Conservation (phyloP, 495 filamentous ascomycete genomes). For the Evernia prunastri region DNA sequence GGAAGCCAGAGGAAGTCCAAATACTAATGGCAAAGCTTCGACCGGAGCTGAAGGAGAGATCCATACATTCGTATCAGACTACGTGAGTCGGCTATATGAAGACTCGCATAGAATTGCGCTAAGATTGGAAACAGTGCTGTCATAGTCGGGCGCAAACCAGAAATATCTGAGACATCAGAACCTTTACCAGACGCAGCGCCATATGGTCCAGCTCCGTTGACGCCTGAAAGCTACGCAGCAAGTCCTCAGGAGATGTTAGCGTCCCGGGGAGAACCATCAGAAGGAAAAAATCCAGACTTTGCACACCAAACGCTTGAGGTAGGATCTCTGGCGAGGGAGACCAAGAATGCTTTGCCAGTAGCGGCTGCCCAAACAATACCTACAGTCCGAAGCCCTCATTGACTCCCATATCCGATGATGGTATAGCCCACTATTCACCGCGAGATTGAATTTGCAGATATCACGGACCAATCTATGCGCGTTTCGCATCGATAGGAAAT, state of each 20-base stretch:
- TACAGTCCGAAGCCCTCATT: not conserved
- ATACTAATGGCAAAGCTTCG: constrained; percentile 29
- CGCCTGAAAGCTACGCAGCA: constrained; percentile 1
- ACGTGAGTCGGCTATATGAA: constrained; percentile 16
- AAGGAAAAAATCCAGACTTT: not conserved
- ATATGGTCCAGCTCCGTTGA: constrained; percentile 19
- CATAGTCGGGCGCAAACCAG: constrained; percentile 25
- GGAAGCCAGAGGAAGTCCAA: constrained; percentile 32
- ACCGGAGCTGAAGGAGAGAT: constrained; percentile 29
- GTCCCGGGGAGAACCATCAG: not conserved
- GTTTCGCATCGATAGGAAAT: not conserved
- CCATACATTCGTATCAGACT: constrained; percentile 29
- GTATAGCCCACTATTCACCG: not conserved
- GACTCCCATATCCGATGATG: not conserved
- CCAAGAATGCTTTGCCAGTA: not conserved
- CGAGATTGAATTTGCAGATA: not conserved
- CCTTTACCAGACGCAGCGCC: not conserved
- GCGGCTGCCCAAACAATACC: not conserved
- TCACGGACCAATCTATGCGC: not conserved
- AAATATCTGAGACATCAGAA: constrained; percentile 7
- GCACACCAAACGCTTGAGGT: not conserved
- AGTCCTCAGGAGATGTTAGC: not conserved
- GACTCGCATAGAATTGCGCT: not conserved
- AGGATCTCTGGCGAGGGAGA: not conserved
- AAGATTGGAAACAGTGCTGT: constrained; percentile 12